Evolutionary conservation across 345 rosid genomes (phyloP), one percentile per base, ranked within the genome.

Genomic region (Pugionium dolabratum): DNA sequence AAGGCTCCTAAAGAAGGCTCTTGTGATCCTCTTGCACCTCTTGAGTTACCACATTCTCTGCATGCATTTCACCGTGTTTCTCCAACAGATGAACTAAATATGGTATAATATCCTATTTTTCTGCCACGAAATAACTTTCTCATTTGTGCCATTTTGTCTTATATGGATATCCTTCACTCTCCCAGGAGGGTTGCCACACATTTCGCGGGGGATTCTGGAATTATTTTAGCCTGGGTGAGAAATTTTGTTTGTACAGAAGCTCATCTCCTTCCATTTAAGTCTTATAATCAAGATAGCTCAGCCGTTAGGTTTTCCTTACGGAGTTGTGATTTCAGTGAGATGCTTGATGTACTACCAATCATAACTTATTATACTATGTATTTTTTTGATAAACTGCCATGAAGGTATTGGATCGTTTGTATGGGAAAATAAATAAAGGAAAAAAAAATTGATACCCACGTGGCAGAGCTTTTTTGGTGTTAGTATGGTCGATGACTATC

Each of bases 191-290:
- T 57, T 73, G 9, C 78, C 84, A 83, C 71, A 94, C 99, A 52
- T 94, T 85, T 81, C 87, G 92, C 30, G 97, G 99, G 9, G 97
- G 99, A 57, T 90, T 90, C 81, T 94, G 99, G 97, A 94, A 90
- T 76, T 90, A 94, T 82, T 94, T 90, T 71, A 94, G 97, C 80
- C 79, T 94, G 79, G 99, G 97, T 94, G 75, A 80, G 87, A 77
- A 4, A 53, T 62, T 46, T 52, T 51, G 4, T 30, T 29, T 31
- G 9, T 29, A 11, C 29, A 2, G 27, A 47, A 26, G 29, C 48
- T 37, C 62, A 11, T 46, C 35, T 67, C 48, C 56, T 68, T 31
- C 37, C 18, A 46, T 54, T 7, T 54, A 11, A 54, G 11, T 11
- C 53, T 1, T 7, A 45, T 54, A 27, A 9, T 54, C 63, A 44